Percentiles rank a stretch among this genome's conserved stretches.
Evolutionary conservation across 176 grass and related monocot species (phyloP).

Genomic region (Oryza coarctata): DNA sequence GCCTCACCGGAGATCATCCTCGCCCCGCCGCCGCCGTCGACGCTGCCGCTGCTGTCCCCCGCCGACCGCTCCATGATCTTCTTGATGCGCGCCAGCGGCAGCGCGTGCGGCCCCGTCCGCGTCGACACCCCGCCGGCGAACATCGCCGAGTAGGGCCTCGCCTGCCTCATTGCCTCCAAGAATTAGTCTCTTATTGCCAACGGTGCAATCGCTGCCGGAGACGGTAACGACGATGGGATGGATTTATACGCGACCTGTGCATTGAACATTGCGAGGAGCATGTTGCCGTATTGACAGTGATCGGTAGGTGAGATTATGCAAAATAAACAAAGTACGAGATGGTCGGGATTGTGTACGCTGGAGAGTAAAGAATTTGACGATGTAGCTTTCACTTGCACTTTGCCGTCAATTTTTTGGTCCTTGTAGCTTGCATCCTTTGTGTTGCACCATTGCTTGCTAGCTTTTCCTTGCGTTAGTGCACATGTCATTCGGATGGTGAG

Average conservation of each 20-base stretch:
- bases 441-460: background rate
- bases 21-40: constrained; percentile 19
- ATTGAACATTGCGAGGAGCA: constrained; percentile 15
- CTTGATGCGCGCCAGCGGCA: constrained; percentile 75
- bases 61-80: constrained; percentile 73
- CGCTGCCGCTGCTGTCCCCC: constrained; percentile 20
- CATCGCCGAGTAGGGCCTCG: constrained; percentile 53
- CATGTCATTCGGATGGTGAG: background rate
- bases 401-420: background rate
- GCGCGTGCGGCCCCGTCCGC: constrained; percentile 62
- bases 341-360: background rate
- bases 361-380: background rate
- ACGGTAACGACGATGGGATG: background rate
- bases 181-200: background rate
- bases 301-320: background rate
- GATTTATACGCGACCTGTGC: background rate
- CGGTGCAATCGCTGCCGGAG: constrained; percentile 2
- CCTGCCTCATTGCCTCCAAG: constrained; percentile 42
- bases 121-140: constrained; percentile 45
- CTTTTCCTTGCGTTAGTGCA: background rate
- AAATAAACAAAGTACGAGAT: background rate
- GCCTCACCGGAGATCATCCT: constrained; percentile 72
- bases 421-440: background rate
- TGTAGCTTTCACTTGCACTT: background rate
- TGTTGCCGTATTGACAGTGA: constrained; percentile 31